A percentile compares a stretch with the other conserved stretches of the same genome.
phyloP scores from a whole-genome alignment of 371 early-diverging fungal genomes.

The Zychaea mexicana region DNA sequence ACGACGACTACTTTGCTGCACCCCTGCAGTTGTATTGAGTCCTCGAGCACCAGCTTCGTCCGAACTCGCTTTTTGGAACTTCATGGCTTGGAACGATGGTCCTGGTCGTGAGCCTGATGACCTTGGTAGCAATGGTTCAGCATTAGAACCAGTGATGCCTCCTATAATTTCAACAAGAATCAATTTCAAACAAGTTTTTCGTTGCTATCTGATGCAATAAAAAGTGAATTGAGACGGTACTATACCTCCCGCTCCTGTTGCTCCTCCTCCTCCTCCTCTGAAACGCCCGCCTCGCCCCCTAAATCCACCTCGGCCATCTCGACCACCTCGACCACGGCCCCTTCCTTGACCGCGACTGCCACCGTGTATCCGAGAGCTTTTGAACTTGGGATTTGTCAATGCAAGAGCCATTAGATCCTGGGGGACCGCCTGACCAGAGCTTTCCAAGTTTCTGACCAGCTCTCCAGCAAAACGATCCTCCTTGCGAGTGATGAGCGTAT shows the following conservation, averaged over 20 bases:
- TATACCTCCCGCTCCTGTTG: too few relatives aligned
- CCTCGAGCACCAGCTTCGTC: conserved; percentile 32
- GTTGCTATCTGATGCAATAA: background rate
- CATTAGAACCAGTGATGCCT: conserved; percentile 22
- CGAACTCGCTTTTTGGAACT: conserved; percentile 36
- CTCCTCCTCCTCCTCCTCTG: background rate
- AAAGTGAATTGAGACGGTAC: too few relatives aligned
- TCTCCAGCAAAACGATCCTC: conserved; percentile 84
- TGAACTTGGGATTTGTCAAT: conserved; percentile 72
- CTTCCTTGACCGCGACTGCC: conserved; percentile 47
- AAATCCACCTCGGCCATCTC: conserved; percentile 46
- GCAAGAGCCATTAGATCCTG: conserved; percentile 70
- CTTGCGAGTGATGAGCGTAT: conserved; percentile 68
- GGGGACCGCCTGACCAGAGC: conserved; percentile 64
- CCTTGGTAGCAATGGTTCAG: conserved; percentile 19
- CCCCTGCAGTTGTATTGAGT: conserved; percentile 20
- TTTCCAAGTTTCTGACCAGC: conserved; percentile 75
- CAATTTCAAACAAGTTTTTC: background rate
- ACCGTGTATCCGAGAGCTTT: conserved; percentile 43
- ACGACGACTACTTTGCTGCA: background rate
- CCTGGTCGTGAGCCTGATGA: background rate
- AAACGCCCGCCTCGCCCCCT: conserved; percentile 1
- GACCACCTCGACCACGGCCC: conserved; percentile 48
- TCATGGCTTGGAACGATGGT: conserved; percentile 12
- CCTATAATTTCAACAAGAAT: background rate